A percentile compares a stretch with the other conserved stretches of the same genome.
Conservation (phyloP, 2,329 filamentous ascomycete genomes). For the Cephalotrichum gorgonifer region DNA sequence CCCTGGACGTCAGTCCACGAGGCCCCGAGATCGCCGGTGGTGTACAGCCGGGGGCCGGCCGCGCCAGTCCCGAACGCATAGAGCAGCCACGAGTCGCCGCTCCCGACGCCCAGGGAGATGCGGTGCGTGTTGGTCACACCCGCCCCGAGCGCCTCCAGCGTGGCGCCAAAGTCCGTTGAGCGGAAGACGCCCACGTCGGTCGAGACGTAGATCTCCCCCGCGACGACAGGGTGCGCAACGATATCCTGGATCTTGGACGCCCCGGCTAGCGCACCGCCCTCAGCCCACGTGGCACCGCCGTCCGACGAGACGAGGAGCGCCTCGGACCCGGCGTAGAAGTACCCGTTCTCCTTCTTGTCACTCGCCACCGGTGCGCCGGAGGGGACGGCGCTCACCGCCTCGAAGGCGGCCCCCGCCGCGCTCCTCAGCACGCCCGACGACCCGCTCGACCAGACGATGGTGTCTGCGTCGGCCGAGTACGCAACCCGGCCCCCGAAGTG, state of each 20-base stretch:
- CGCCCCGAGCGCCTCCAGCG: conserved; percentile 29
- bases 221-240: conserved; percentile 41
- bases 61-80: conserved; percentile 35
- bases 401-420: conserved; percentile 28
- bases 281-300: conserved; percentile 32
- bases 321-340: conserved; percentile 37
- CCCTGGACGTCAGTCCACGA: conserved; percentile 38
- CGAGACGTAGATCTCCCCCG: conserved; percentile 50
- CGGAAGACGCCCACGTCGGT: conserved; percentile 44
- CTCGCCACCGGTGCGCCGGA: conserved; percentile 37
- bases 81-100: conserved; percentile 28
- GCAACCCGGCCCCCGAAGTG: conserved; percentile 35
- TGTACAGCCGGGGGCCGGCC: conserved; percentile 32
- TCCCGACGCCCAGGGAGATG: conserved; percentile 31
- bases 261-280: conserved; percentile 23
- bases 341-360: conserved; percentile 40
- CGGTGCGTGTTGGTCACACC: conserved; percentile 27
- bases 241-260: conserved; percentile 41
- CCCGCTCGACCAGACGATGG: conserved; percentile 34
- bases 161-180: conserved; percentile 37
- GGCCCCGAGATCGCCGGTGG: conserved; percentile 28
- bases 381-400: conserved; percentile 31
- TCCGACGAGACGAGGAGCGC: conserved; percentile 43
- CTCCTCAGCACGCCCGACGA: conserved; percentile 30
- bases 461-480: conserved; percentile 38